These are phyloP conservation scores for Picea glauca DNA, from an alignment of 75 land plant genomes.

Conservation along the genomic window DNA sequence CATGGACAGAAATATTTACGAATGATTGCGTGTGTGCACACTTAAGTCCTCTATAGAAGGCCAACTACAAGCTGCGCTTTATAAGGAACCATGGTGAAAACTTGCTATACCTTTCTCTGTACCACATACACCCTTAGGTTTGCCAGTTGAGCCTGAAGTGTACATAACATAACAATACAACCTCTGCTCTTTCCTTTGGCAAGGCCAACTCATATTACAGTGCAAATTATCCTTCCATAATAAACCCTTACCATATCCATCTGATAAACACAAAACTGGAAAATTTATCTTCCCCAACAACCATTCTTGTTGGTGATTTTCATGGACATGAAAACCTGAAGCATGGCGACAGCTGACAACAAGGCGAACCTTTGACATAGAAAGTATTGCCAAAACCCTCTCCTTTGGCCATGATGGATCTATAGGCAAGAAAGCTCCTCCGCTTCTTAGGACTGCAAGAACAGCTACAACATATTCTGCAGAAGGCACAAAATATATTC, in stretches of 20 bases:
- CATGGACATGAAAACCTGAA: conserved; percentile 7
- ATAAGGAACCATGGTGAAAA: not conserved
- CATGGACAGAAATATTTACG: too few relatives aligned
- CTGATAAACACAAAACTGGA: conserved; percentile 23
- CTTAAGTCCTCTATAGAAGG: not conserved
- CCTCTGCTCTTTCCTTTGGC: conserved; percentile 26
- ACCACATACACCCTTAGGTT: conserved; percentile 87
- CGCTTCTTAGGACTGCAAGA: conserved; percentile 59
- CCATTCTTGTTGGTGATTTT: conserved; percentile 18
- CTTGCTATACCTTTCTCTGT: conserved; percentile 59
- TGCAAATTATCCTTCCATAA: not conserved
- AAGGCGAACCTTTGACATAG: conserved; percentile 37
- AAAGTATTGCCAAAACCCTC: conserved; percentile 36
- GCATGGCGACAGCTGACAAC: conserved; percentile 22
- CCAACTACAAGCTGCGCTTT: not conserved
- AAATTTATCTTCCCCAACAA: conserved; percentile 11
- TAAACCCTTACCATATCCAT: conserved; percentile 11
- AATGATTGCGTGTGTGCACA: not conserved
- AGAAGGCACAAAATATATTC: conserved; percentile 59
- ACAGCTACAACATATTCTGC: conserved; percentile 67
- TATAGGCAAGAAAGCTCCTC: conserved; percentile 70
- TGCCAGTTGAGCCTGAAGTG: conserved; percentile 84
- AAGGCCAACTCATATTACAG: conserved; percentile 25
- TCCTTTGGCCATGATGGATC: conserved; percentile 75
- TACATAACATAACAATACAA: conserved; percentile 70